Base-by-base conservation (phyloP, 345 rosid species). In the Schrenkiella parvula region DNA sequence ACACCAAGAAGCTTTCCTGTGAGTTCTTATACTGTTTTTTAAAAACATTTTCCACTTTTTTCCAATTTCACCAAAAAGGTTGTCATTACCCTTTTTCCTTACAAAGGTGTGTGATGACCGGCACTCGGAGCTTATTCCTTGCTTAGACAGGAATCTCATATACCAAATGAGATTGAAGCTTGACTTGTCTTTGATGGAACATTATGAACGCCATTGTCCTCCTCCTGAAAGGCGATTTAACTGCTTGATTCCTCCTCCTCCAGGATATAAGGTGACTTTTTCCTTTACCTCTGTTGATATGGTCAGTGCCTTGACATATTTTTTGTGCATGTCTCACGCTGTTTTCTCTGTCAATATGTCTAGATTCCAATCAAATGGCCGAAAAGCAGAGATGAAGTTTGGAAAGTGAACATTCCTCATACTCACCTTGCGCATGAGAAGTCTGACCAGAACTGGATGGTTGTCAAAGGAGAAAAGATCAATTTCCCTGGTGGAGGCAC, bases 391-490 rank as follows among this genome's bases (percentile, higher is more conserved):
- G 99, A 95, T 71, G 98, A 89, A 79, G 99, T 91, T 2, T 95
- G 97, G 99, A 95, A 95, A 82, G 99, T 79, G 63, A 95, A 95
- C 80, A 95, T 95, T 73, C 99, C 99, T 67, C 99, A 95, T 70
- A 95, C 99, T 60, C 99, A 91, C 82, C 96, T 95, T 82, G 99
- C 99, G 28, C 86, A 83, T 64, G 97, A 95, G 80, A 95, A 95
- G 80, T 95, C 99, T 72, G 97, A 91, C 77, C 99, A 95, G 80
- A 93, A 95, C 79, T 95, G 99, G 99, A 95, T 95, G 99, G 90
- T 88, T 84, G 97, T 91, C 1, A 88, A 89, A 86, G 99, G 98
- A 37, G 92, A 89, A 15, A 95, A 85, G 81, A 95, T 95, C 35
- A 71, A 69, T n/a, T 95, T 95, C 79, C 98, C 99, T 26, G 99